Base-by-base conservation (phyloP, 768 basidiomycete species). In the Hemileccinum rubropunctum region DNA sequence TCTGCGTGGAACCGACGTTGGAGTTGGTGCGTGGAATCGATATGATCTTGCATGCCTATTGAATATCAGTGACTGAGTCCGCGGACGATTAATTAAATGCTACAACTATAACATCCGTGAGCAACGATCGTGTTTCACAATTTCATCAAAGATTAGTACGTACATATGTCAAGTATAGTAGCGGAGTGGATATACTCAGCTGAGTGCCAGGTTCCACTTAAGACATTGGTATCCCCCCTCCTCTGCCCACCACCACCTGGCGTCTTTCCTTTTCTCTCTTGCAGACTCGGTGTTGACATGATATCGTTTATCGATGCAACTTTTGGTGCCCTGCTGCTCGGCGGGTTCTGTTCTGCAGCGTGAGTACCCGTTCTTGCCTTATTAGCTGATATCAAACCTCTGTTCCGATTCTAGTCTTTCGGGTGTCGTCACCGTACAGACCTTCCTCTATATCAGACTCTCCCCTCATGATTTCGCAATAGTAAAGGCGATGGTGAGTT, bases 331-430 rank as follows among this genome's bases (percentile, higher is more conserved):
- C 54, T 67, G 10, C 53, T 67, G 5, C 39, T 69, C 3, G 66
- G 66, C 21, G 66, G 65, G 40, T 67, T 69, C 47, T 41, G 57
- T 41, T 67, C 67, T 11, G 57, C 66, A 17, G 54, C 32, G 66
- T 67, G 26, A 54, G 66, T 36, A 1, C 17, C 34, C 18, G 3
- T 30, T 18, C 3, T 17, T 7, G 9, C 41, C 12, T 23, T 13
- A 13, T 23, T 2, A 9, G 37, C 8, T 27, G 14, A 26, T 21
- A 9, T n/a, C 26, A 2, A 28, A 42, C 38, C 17, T 6, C 3
- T 14, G 4, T 7, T 33, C 21, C 34, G 23, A 48, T 17, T 51
- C 14, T 40, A 67, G 66, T 14, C 38, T 67, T 11, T 69, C 66
- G 1, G 66, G 66, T 12, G 53, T 65, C 33, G 65, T 59, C 8